phyloP scores from a whole-genome alignment of 108 stramenopile genomes.

The Nitzschia palea region DNA sequence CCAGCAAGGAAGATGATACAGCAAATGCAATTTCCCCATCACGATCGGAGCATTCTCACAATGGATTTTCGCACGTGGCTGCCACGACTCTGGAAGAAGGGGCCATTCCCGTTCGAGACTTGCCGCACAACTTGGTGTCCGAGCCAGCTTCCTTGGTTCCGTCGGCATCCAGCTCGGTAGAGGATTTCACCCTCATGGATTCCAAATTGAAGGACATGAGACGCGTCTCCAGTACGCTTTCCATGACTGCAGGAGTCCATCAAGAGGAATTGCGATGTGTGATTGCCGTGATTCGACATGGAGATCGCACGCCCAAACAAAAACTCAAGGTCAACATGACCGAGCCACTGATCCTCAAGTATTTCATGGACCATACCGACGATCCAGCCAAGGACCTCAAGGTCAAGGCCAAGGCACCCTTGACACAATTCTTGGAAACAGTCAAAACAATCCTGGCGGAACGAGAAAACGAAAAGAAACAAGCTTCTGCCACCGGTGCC shows the following conservation, averaged over 20 bases:
- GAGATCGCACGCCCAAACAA: constrained; percentile 98
- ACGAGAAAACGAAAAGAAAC: constrained; percentile 24
- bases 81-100: constrained; percentile 57
- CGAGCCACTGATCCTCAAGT: constrained; percentile 74
- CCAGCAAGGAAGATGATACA: constrained; percentile 28
- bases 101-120: constrained; percentile 67
- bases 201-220: constrained; percentile 9
- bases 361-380: constrained; percentile 69
- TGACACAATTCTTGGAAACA: constrained; percentile 86
- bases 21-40: constrained; percentile 10
- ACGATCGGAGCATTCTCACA: constrained; percentile 25
- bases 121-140: constrained; percentile 61
- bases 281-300: constrained; percentile 95
- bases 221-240: background rate
- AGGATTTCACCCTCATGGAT: constrained; percentile 39
- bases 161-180: constrained; percentile 43
- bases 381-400: constrained; percentile 90
- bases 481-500: constrained; percentile 33
- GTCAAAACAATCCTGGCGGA: constrained; percentile 70
- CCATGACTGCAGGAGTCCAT: constrained; percentile 40
- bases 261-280: constrained; percentile 94
- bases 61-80: constrained; percentile 19
- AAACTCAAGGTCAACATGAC: constrained; percentile 95
- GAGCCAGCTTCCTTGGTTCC: constrained; percentile 60
- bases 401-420: constrained; percentile 86